These are phyloP conservation scores for Capsicum chinense DNA, from an alignment of 257 asterid species.

Conservation along the genomic window DNA sequence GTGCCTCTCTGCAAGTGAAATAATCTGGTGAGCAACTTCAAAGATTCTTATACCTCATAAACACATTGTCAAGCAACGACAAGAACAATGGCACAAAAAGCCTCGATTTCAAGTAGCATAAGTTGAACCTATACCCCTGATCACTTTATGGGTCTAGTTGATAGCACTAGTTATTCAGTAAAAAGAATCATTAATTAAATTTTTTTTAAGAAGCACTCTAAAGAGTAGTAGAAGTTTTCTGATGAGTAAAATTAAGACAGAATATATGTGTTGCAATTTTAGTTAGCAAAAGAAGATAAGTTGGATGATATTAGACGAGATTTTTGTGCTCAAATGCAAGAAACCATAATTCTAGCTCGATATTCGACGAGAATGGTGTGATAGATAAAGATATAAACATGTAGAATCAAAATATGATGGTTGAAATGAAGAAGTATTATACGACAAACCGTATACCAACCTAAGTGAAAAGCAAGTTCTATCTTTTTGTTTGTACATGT, in stretches of 20 bases:
- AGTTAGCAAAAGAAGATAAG: not conserved
- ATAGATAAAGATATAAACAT: not conserved
- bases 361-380: not conserved
- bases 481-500: no score
- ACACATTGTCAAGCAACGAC: not conserved
- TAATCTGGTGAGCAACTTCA: conserved; percentile 25
- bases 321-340: not conserved
- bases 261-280: not conserved
- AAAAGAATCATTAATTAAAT: no score
- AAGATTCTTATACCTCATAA: conserved; percentile 8
- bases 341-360: not conserved
- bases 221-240: not conserved
- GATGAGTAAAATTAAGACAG: not conserved
- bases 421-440: no score
- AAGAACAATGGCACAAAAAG: not conserved
- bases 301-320: not conserved
- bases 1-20: not conserved
- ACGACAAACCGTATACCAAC: no score
- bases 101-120: not conserved
- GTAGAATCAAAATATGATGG: not conserved
- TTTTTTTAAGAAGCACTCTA: not conserved
- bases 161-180: not conserved
- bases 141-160: conserved; percentile 11
- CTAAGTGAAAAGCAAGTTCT: no score
- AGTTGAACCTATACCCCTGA: not conserved